Evolutionary conservation across 2,329 filamentous ascomycete species (phyloP).

Genomic region (Xylariales sp.): DNA sequence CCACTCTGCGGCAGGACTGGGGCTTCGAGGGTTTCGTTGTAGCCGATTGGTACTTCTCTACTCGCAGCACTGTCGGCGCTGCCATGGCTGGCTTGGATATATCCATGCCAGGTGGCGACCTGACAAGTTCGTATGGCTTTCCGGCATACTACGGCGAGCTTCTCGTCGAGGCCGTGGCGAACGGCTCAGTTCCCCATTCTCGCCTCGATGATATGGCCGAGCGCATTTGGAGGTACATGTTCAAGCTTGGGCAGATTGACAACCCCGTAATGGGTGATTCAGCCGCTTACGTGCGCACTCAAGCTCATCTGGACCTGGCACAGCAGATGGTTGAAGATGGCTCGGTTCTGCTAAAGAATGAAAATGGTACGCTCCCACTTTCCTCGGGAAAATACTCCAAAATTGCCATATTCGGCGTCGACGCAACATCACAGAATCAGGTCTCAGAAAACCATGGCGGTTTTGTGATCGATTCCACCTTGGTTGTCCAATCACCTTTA

Average conservation of each 20-base stretch:
- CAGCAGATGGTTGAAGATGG: slow-evolving; percentile 5
- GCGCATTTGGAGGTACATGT: slow-evolving; percentile 4
- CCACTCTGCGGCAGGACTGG: background rate
- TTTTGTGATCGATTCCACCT: slow-evolving; percentile 12
- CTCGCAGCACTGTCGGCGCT: background rate
- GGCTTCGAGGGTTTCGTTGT: slow-evolving; percentile 1
- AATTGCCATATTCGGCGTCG: slow-evolving; percentile 2
- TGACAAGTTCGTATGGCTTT: background rate
- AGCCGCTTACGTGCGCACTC: slow-evolving; percentile 2
- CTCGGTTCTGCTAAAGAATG: background rate
- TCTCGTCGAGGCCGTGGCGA: background rate
- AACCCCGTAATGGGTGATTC: slow-evolving; percentile 2
- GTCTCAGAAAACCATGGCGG: slow-evolving; percentile 13
- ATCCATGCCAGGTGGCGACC: slow-evolving; percentile 2
- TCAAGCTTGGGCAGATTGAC: slow-evolving; percentile 4
- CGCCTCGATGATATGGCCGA: slow-evolving; percentile 1
- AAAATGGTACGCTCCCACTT: background rate
- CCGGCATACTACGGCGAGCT: slow-evolving; percentile 3
- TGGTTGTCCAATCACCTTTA: slow-evolving; percentile 12
- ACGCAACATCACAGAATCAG: slow-evolving; percentile 10
- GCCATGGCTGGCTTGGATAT: background rate
- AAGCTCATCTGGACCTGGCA: slow-evolving; percentile 2
- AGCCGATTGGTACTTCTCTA: slow-evolving; percentile 2
- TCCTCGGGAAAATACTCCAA: background rate
- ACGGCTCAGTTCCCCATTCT: background rate